These are phyloP conservation scores for Cephalotrichum gorgonifer DNA, from an alignment of 2,329 filamentous ascomycete genomes.

Conservation along the genomic window DNA sequence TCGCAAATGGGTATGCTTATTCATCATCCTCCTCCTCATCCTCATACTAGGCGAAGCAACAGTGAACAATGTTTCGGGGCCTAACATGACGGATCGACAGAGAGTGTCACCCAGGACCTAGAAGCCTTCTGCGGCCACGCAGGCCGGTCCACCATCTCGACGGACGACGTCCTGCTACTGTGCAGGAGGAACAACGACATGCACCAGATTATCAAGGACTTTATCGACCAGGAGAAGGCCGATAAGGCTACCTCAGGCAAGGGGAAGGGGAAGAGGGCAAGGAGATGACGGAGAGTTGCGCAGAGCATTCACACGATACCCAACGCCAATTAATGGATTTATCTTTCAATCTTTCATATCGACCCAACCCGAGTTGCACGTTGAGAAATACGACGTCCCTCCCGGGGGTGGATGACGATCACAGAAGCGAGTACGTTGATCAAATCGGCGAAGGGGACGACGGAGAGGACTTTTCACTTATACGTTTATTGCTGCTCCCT, in stretches of 20 bases:
- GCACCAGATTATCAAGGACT: constrained; percentile 61
- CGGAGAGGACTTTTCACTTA: too few species aligned
- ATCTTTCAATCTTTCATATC: too few species aligned
- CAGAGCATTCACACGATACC: neutral
- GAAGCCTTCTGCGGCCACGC: constrained; percentile 62
- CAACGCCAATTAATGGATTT: too few species aligned
- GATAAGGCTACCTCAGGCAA: constrained; percentile 16
- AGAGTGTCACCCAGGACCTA: constrained; percentile 45
- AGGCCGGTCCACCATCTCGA: constrained; percentile 67
- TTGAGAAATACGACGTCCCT: too few species aligned
- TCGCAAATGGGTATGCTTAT: constrained; percentile 61
- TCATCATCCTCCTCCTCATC: neutral
- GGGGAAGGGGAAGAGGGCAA: constrained; percentile 1
- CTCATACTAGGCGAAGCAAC: too few species aligned
- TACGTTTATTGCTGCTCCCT: too few species aligned
- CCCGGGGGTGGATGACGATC: too few species aligned
- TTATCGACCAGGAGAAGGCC: constrained; percentile 51
- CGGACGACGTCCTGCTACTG: constrained; percentile 80
- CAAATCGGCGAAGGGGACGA: too few species aligned
- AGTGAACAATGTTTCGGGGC: too few species aligned
- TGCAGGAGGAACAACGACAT: constrained; percentile 80
- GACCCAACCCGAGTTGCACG: too few species aligned
- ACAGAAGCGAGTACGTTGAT: too few species aligned
- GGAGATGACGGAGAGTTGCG: neutral
- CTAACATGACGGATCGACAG: constrained; percentile 18